Base-by-base conservation (phyloP, 352 stramenopile genomes). In the Aphanomyces euteiches region DNA sequence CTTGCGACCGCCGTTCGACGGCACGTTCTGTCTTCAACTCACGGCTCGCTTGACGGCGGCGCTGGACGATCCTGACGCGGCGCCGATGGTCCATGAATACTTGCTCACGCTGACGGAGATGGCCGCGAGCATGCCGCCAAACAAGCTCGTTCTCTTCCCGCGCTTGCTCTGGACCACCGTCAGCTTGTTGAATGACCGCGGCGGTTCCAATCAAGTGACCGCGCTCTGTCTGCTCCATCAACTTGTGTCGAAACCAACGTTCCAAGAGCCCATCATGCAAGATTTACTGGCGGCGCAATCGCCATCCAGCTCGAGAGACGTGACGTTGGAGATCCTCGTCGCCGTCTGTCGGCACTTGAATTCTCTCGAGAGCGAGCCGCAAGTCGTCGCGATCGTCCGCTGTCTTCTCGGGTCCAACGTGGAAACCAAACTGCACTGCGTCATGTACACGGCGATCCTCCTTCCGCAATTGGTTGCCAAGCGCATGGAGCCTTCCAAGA, bases 91-190 rank as follows among this genome's bases (percentile, higher is more conserved):
- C 12, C 63, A 54, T 12, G 83, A 90, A 8, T 90, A 80, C 2
- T 59, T 93, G 15, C 7, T 65, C 0, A 56, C 83, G 6, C 48
- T 92, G 4, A 59, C 72, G 4, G 74, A 72, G 41, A 73, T 89
- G 59, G 76, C 86, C 7, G 40, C 64, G 4, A 67, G 38, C 34
- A 93, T 90, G 81, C 80, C 85, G 8, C 37, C 72, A 2, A 48
- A 76, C 7, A 82, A 82, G 72, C 72, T 92, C 4, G 77, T 78
- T 53, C 47, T 94, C n/a, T 94, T 88, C 40, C 84, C 84, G 1
- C 86, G 92, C 72, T 74, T 94, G 5, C 68, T 90, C 21, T 94
- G 84, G 86, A 82, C 90, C 0, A 77, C 78, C 7, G 74, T 90
- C 10, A 82, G 84, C 13, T 65, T 94, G n/a, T 72, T 94, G 28